Evolutionary conservation across 495 filamentous ascomycete genomes (phyloP).

Genomic region (Trichocladium uniseriatum): DNA sequence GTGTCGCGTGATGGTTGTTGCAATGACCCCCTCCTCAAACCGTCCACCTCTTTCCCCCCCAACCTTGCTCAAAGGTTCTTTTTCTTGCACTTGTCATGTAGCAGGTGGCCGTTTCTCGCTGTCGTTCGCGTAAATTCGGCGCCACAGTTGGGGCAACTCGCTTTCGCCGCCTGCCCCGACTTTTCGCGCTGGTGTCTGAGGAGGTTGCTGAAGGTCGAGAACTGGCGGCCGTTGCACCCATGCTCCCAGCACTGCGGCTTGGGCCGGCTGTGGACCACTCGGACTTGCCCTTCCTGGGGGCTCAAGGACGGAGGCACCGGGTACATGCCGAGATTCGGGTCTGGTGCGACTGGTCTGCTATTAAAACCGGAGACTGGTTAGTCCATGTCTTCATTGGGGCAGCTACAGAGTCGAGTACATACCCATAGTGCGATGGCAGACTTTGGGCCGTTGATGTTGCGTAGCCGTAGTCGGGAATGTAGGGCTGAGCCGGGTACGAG

Average conservation of each 20-base stretch:
- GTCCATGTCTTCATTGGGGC: neutral
- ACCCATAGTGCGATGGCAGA: constrained; percentile 39
- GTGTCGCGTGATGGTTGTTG: too few species aligned
- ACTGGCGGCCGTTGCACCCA: constrained; percentile 86
- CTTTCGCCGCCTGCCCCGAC: constrained; percentile 78
- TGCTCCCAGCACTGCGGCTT: constrained; percentile 96
- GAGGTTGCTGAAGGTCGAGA: constrained; percentile 92
- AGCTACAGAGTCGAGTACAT: constrained; percentile 5
- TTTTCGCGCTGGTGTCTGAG: constrained; percentile 90
- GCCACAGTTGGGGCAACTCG: constrained; percentile 76
- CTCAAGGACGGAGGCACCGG: constrained; percentile 25
- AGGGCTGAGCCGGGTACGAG: constrained; percentile 23
- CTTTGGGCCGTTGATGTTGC: constrained; percentile 29
- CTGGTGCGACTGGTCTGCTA: constrained; percentile 31
- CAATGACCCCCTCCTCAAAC: neutral
- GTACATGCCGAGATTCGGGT: constrained; percentile 37
- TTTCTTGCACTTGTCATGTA: constrained; percentile 83
- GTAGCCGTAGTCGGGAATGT: constrained; percentile 33
- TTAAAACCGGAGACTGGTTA: neutral
- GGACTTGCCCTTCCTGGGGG: constrained; percentile 43
- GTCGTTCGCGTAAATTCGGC: constrained; percentile 89
- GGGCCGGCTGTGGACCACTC: constrained; percentile 64
- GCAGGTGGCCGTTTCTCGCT: constrained; percentile 78
- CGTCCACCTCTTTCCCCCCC: constrained; percentile 4
- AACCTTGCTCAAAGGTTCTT: too few species aligned